Evolutionary conservation across 139 green algal species (phyloP), one percentile per base, ranked within the genome.

Genomic region (Chlorella sp.): DNA sequence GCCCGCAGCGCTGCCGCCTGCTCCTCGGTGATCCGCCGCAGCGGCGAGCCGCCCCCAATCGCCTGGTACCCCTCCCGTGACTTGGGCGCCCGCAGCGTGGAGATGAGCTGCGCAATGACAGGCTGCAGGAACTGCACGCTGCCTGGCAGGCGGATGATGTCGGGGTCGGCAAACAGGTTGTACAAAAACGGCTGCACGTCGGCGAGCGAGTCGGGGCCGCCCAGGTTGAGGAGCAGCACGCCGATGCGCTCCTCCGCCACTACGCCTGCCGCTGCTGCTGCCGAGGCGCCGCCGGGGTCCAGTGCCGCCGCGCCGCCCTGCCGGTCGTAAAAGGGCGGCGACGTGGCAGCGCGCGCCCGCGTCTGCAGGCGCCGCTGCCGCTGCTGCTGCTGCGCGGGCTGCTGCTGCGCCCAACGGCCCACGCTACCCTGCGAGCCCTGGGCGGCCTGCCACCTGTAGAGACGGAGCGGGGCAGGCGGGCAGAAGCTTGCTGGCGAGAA

Each of bases 161-260:
- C 97, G 11, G 97, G 96, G 91, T 99, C 98, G 3, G 96, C 96
- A 91, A 99, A 99, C 2, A 99, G 94, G 91, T 99, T 99, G 95
- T 98, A 99, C 68, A 99, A 93, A 89, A 99, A 99, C 16, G 97
- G 97, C 92, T 99, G 95, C 57, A 99, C 98, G 88, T 99, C 98
- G 34, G 98, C 96, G 68, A 99, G 93, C 1, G 92, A 98, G 40
- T 99, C 98, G 36, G 98, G 98, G 0, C 98, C 98, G 5, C 98
- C 98, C 69, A 99, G 92, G 91, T 99, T 99, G 3, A 99, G 93
- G 86, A 99, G 93, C 86, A 99, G 91, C 73, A 99, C 98, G 30
- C 98, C 98, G 1, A 99, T 95, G 61, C 83, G 57, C 61, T 90
- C 90, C 37, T 34, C 0, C 37, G 18, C 64, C 19, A 64, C 37